These are phyloP conservation scores for Blastobotrys persicus DNA, from an alignment of 1,139 yeast species.

Conservation along the genomic window DNA sequence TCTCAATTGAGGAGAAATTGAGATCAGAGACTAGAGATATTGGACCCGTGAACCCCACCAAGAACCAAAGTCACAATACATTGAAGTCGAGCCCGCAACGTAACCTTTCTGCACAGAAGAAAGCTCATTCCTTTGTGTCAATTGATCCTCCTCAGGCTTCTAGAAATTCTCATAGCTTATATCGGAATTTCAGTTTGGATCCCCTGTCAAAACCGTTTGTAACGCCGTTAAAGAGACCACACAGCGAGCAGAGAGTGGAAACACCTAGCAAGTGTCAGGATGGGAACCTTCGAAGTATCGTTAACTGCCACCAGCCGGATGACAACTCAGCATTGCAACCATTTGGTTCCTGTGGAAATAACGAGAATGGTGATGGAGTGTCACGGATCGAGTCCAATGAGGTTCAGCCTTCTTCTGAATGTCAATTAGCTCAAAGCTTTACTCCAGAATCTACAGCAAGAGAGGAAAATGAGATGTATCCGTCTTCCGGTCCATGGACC, in stretches of 20 bases:
- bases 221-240: neutral
- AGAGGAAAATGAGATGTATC: neutral
- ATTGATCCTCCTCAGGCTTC: conserved; percentile 1
- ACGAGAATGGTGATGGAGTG: too few relatives aligned
- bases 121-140: neutral
- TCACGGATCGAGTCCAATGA: too few relatives aligned
- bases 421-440: neutral
- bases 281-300: too few relatives aligned
- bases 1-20: conserved; percentile 19
- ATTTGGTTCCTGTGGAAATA: neutral
- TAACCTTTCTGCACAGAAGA: neutral
- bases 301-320: too few relatives aligned
- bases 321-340: neutral
- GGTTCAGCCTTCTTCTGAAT: neutral
- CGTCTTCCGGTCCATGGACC: neutral
- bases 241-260: neutral
- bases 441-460: neutral
- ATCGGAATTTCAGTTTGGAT: neutral
- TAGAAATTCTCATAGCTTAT: too few relatives aligned
- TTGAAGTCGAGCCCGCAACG: neutral
- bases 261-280: too few relatives aligned
- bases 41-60: neutral
- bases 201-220: conserved; percentile 3
- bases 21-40: conserved; percentile 11
- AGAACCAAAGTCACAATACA: neutral